phyloP scores from a whole-genome alignment of 2,329 filamentous ascomycete genomes.

The Paracoccidioides lutzii region DNA sequence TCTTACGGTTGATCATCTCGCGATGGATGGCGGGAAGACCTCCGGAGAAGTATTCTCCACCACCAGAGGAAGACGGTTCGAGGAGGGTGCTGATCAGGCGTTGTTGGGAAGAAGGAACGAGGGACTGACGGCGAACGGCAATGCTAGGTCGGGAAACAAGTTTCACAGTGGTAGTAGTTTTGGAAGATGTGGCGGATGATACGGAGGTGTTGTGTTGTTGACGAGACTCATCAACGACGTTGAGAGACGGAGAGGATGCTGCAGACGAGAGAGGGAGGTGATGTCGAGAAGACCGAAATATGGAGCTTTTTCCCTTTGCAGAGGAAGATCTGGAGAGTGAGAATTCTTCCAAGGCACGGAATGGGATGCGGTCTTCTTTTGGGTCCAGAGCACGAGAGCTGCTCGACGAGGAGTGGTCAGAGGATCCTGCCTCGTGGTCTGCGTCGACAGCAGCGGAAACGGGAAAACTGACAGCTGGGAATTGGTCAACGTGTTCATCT shows the following conservation, averaged over 20 bases:
- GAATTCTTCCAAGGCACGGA: conserved; percentile 1
- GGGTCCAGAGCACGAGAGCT: conserved; percentile 7
- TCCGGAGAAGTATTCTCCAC: conserved; percentile 14
- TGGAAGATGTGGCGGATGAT: not conserved
- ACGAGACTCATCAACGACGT: conserved; percentile 19
- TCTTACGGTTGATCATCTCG: conserved; percentile 48
- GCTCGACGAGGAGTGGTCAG: conserved; percentile 8
- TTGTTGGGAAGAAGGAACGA: conserved; percentile 28
- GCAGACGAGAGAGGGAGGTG: conserved; percentile 4
- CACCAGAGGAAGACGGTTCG: conserved; percentile 15
- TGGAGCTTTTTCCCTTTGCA: not conserved
- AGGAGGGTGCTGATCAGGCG: conserved; percentile 26
- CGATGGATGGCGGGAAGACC: conserved; percentile 11
- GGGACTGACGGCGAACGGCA: conserved; percentile 26
- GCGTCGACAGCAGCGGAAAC: not conserved
- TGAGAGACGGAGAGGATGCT: conserved; percentile 16
- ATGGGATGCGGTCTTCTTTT: not conserved
- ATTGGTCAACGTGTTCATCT: conserved; percentile 1
- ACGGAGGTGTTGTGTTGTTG: conserved; percentile 2
- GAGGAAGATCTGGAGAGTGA: conserved; percentile 13
- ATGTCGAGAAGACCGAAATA: conserved; percentile 10
- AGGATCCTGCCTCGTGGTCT: conserved; percentile 3
- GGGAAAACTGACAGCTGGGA: not conserved
- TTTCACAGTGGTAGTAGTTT: not conserved
- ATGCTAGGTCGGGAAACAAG: conserved; percentile 12